Evolutionary conservation across 306 rosid species (phyloP).

Genomic region (Vigna hirtella): DNA sequence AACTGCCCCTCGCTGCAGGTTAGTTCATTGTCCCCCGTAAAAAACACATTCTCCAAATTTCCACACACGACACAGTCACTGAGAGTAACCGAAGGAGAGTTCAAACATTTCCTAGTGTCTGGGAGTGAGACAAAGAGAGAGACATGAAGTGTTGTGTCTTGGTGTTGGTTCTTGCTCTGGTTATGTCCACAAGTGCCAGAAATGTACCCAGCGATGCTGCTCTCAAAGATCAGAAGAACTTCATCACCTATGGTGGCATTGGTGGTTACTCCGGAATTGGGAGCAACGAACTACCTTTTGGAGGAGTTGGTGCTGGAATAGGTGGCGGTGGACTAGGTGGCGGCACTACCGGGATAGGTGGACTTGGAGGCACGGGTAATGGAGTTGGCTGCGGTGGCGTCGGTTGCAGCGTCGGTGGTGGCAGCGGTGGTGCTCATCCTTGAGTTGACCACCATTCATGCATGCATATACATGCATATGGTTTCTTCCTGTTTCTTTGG

Average conservation of each 20-base stretch:
- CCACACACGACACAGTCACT: neutral
- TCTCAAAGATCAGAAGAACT: slow-evolving; percentile 80
- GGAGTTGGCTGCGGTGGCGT: slow-evolving; percentile 44
- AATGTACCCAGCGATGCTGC: slow-evolving; percentile 56
- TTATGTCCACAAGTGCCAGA: slow-evolving; percentile 57
- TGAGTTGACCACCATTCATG: slow-evolving; percentile 29
- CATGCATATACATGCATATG: neutral
- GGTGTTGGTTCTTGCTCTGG: slow-evolving; percentile 58
- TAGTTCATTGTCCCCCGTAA: neutral
- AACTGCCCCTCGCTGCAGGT: neutral
- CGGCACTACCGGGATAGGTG: slow-evolving; percentile 50
- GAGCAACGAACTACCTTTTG: slow-evolving; percentile 71
- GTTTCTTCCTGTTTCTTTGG: neutral
- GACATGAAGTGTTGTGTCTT: slow-evolving; percentile 54
- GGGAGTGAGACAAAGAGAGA: neutral
- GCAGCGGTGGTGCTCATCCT: slow-evolving; percentile 52
- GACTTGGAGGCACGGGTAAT: slow-evolving; percentile 32
- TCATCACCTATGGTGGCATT: slow-evolving; percentile 58
- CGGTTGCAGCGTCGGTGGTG: slow-evolving; percentile 41
- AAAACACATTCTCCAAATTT: neutral
- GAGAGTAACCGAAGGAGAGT: neutral
- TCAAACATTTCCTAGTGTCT: neutral
- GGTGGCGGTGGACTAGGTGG: slow-evolving; percentile 52
- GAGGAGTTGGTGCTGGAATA: slow-evolving; percentile 64
- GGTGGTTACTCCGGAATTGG: slow-evolving; percentile 84